Conservation (phyloP, 768 basidiomycete species). For the Tricholoma sp. region DNA sequence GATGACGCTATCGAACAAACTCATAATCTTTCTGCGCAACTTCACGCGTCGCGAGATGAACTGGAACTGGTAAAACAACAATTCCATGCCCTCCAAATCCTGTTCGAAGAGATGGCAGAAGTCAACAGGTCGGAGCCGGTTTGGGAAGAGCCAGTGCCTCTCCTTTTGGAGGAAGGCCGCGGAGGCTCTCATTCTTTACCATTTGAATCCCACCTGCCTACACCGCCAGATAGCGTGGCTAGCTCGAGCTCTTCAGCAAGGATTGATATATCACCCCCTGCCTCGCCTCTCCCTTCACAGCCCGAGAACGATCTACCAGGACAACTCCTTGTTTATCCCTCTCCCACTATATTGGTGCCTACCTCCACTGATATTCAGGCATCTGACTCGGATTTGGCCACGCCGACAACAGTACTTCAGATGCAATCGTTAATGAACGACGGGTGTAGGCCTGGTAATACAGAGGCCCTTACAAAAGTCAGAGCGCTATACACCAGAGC, state of each 20-base stretch:
- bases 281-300: background rate
- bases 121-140: background rate
- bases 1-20: conserved; percentile 14
- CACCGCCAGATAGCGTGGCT: background rate
- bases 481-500: conserved; percentile 16
- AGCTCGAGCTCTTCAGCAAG: background rate
- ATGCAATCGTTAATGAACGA: conserved; percentile 1
- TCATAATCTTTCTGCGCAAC: conserved; percentile 8
- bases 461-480: conserved; percentile 8
- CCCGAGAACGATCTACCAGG: background rate
- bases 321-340: background rate
- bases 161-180: background rate
- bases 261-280: background rate
- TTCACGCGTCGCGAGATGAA: conserved; percentile 14
- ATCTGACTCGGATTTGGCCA: background rate
- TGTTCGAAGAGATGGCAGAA: conserved; percentile 6
- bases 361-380: background rate
- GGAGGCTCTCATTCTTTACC: background rate
- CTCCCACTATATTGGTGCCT: background rate
- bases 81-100: conserved; percentile 15
- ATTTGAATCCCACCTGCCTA: background rate
- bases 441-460: background rate
- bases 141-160: background rate
- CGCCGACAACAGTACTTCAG: background rate
- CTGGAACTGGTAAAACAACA: conserved; percentile 17